Percentiles rank a stretch among this genome's conserved stretches.
Evolutionary conservation across 805 yeast species (phyloP).

Genomic region (Metahyphopichia silvanorum): DNA sequence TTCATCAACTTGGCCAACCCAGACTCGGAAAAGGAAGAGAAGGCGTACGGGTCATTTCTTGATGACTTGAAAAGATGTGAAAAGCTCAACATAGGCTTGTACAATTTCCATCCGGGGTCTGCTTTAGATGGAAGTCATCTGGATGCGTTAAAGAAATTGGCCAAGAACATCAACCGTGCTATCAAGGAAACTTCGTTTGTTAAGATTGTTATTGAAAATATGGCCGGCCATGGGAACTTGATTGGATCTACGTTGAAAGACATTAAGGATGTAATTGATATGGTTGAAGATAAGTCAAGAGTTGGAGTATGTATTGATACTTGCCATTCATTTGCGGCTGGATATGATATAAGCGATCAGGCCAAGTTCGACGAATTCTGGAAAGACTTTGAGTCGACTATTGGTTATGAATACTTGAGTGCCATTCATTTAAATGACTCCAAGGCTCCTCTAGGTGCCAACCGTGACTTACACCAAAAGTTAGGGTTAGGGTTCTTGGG

Average conservation of each 20-base stretch:
- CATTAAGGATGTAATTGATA: conserved; percentile 65
- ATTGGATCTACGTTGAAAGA: conserved; percentile 83
- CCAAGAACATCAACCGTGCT: conserved; percentile 77
- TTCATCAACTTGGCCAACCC: conserved; percentile 92
- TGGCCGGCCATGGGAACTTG: conserved; percentile 96
- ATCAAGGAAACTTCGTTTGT: conserved; percentile 72
- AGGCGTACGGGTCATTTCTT: conserved; percentile 71
- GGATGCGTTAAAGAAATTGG: conserved; percentile 65
- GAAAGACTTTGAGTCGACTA: conserved; percentile 65
- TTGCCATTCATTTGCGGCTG: conserved; percentile 96
- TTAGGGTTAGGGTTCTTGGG: conserved; percentile 90
- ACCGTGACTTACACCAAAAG: conserved; percentile 86
- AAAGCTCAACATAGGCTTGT: conserved; percentile 73
- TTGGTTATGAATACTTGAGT: conserved; percentile 72
- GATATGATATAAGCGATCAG: conserved; percentile 75
- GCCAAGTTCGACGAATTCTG: conserved; percentile 64
- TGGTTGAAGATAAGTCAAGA: conserved; percentile 75
- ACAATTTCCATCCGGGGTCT: conserved; percentile 94
- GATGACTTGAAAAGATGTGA: conserved; percentile 92
- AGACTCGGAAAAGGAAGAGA: conserved; percentile 70
- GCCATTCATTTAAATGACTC: conserved; percentile 93
- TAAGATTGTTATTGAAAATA: conserved; percentile 87
- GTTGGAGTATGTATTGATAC: conserved; percentile 98
- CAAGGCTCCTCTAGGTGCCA: conserved; percentile 87
- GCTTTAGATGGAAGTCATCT: conserved; percentile 65